Evolutionary conservation across 176 grass and related monocot genomes (phyloP).

Genomic region (Zea mays): DNA sequence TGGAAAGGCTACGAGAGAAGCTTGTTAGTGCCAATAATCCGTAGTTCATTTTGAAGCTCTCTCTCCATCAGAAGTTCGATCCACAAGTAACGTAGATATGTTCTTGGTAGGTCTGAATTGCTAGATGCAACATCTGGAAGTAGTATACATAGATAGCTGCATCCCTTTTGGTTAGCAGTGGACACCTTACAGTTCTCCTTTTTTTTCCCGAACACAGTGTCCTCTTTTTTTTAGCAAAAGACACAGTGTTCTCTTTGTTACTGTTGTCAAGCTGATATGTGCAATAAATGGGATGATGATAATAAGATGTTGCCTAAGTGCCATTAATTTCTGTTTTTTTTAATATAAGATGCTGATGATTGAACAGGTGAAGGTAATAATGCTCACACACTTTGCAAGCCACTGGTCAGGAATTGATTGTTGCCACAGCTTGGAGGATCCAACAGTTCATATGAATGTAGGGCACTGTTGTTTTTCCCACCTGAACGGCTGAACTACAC

Average conservation of each 20-base stretch:
- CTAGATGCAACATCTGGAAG: conserved; percentile 6
- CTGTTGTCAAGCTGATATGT: background rate
- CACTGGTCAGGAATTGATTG: conserved; percentile 10
- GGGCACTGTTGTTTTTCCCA: background rate
- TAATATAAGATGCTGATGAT: background rate
- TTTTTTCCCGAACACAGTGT: background rate
- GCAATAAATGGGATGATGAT: background rate
- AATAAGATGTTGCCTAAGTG: background rate
- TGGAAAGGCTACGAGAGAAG: conserved; percentile 66
- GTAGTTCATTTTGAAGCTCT: conserved; percentile 30
- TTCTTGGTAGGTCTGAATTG: background rate
- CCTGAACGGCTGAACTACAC: conserved; percentile 1
- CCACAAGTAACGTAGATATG: conserved; percentile 21
- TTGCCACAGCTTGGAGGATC: background rate
- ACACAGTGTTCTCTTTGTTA: background rate
- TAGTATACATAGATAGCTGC: background rate
- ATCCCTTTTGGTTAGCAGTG: conserved; percentile 24
- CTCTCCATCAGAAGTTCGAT: background rate
- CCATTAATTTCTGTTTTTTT: background rate
- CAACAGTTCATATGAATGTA: conserved; percentile 1
- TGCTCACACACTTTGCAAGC: background rate
- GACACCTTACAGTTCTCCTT: background rate
- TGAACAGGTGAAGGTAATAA: background rate
- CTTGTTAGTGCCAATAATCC: conserved; percentile 42
- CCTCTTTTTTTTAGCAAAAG: background rate